Evolutionary conservation across 2,329 filamentous ascomycete species (phyloP), one percentile per base, ranked within the genome.

Genomic region (Trichoderma pleuroti): DNA sequence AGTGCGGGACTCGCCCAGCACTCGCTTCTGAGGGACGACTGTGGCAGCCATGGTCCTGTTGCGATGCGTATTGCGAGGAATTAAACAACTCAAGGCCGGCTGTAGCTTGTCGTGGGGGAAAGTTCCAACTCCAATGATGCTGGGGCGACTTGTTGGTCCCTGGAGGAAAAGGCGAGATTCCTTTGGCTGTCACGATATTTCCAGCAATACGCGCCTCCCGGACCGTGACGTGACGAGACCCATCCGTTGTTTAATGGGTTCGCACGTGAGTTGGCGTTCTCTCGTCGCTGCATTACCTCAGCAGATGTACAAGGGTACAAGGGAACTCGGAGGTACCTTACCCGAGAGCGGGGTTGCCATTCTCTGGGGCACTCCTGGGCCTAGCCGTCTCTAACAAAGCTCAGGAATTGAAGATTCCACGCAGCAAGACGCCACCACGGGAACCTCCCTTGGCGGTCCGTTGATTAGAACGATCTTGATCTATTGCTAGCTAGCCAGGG

Each of bases 1-100:
- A 74, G 86, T 85, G 76, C 86, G 91, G 71, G 89, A 88, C 72
- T 93, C 91, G 74, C 86, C 89, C 62, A 93, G 84, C 76, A 91
- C 89, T 77, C 92, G 89, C 83, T 94, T 94, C 81, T 92, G 89
- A 68, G 91, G 88, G 70, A 90, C 80, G 72, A 86, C 78, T 72
- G 83, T 79, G 72, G 84, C 81, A 73, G 85, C 80, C 86, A 88
- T 88, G 76, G 66, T 63, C 42, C 32, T 52, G 4, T 52, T 52
- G 7, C n/a, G 28, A 39, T 68, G 26, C 34, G 59, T 59, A n/a
- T 60, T 26, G 4, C 5, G 34, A 12, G 16, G 28, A 24, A 49
- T 24, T 30, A 34, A 70, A 57, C 28, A 60, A 67, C 21, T 54
- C 56, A n/a, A 26, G 39, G 34, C 56, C 54, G 49, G 61, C 54